Evolutionary conservation across 805 yeast genomes (phyloP).

Genomic region (Candida krabiensis): DNA sequence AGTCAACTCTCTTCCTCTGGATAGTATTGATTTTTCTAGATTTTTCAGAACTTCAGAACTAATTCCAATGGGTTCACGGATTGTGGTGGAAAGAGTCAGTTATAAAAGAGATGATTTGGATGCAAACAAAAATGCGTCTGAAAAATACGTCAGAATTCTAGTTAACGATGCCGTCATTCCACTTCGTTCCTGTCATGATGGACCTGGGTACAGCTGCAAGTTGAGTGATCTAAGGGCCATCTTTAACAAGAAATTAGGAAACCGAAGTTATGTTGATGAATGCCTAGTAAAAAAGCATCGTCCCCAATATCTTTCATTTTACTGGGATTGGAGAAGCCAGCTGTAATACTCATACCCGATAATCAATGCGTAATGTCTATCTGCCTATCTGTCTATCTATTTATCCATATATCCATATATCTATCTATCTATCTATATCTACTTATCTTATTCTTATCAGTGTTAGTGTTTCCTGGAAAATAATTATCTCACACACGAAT

Average conservation of each 20-base stretch:
- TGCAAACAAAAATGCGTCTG: too few species aligned
- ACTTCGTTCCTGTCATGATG: constrained; percentile 44
- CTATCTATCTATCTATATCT: too few species aligned
- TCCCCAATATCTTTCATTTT: constrained; percentile 24
- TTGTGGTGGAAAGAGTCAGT: constrained; percentile 48
- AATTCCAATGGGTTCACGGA: constrained; percentile 58
- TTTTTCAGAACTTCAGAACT: constrained; percentile 45
- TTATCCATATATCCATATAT: too few species aligned
- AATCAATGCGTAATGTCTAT: too few species aligned
- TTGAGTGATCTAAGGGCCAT: constrained; percentile 11
- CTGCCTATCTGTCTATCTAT: too few species aligned
- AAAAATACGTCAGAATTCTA: constrained; percentile 46
- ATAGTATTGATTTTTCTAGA: constrained; percentile 43
- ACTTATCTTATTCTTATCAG: too few species aligned
- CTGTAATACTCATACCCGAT: too few species aligned
- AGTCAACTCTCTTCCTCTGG: constrained; percentile 35
- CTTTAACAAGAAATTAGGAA: constrained; percentile 12
- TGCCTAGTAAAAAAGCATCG: constrained; percentile 17
- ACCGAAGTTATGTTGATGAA: constrained; percentile 8
- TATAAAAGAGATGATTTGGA: constrained; percentile 5
- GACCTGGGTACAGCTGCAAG: constrained; percentile 57
- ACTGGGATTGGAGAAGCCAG: constrained; percentile 30
- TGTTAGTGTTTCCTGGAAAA: too few species aligned
- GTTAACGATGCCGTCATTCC: constrained; percentile 59
- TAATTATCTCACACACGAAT: too few species aligned